Conservation (phyloP, 768 basidiomycete species). For the Mrakia blollopis region DNA sequence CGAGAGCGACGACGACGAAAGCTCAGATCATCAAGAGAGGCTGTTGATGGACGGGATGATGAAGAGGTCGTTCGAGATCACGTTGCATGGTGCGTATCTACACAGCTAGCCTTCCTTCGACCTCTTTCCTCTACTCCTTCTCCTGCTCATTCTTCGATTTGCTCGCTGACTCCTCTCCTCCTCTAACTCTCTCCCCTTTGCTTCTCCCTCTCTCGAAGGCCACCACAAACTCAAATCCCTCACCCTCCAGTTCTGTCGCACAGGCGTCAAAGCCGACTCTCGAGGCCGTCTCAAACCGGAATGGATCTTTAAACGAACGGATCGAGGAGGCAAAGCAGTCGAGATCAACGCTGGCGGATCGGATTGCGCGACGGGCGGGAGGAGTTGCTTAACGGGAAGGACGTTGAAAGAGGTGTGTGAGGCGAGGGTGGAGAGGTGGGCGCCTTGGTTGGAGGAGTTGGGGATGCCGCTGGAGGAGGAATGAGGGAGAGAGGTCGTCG, state of each 20-base stretch:
- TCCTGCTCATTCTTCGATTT: too few species aligned
- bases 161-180: too few species aligned
- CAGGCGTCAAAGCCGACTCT: neutral
- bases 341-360: neutral
- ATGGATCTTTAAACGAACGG: constrained; percentile 4
- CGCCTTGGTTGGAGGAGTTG: neutral
- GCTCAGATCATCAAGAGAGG: neutral
- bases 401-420: neutral
- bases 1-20: neutral
- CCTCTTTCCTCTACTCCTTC: too few species aligned
- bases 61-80: neutral
- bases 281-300: neutral
- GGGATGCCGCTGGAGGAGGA: neutral
- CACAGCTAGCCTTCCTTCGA: neutral
- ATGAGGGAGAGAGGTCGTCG: neutral
- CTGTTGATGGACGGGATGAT: neutral
- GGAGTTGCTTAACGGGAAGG: constrained; percentile 1
- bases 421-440: neutral
- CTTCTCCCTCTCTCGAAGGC: neutral
- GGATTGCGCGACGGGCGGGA: neutral
- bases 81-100: neutral
- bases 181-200: too few species aligned
- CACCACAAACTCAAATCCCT: constrained; percentile 11
- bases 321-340: neutral
- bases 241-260: constrained; percentile 12